A percentile compares a stretch with the other conserved stretches of the same genome.
Evolutionary conservation across 2,329 filamentous ascomycete species (phyloP).

Genomic region (Leptographium flavum): DNA sequence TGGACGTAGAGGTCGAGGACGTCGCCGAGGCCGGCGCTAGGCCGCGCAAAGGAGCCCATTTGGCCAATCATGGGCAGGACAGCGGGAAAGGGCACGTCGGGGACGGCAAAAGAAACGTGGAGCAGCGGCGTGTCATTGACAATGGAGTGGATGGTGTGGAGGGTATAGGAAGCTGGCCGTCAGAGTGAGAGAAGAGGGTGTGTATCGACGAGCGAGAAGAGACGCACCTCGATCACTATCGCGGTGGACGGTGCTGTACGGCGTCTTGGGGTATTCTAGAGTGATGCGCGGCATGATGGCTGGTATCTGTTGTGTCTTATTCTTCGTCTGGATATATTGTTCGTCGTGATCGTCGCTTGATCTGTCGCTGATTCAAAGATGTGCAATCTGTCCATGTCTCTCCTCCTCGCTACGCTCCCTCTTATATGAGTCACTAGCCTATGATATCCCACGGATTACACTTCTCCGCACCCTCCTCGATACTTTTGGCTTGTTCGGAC

Average conservation of each 20-base stretch:
- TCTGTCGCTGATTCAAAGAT: too few species aligned
- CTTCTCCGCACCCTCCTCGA: not conserved
- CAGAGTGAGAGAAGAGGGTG: too few species aligned
- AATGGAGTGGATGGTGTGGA: constrained; percentile 58
- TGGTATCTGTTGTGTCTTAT: not conserved
- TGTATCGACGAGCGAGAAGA: not conserved
- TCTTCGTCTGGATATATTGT: not conserved
- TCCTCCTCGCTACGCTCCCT: too few species aligned
- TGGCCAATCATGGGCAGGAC: constrained; percentile 78
- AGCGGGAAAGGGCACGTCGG: constrained; percentile 55
- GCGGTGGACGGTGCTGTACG: constrained; percentile 52
- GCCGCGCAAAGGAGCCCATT: constrained; percentile 56
- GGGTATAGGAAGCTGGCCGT: constrained; percentile 63
- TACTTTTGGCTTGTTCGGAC: not conserved
- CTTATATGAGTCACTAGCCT: too few species aligned
- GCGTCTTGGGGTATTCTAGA: constrained; percentile 48
- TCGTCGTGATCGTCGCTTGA: not conserved
- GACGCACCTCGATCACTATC: constrained; percentile 46
- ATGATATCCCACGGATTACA: not conserved
- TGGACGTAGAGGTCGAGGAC: constrained; percentile 68
- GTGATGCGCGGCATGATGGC: constrained; percentile 25
- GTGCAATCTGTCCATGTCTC: too few species aligned
- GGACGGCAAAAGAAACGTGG: constrained; percentile 62
- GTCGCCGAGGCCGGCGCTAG: constrained; percentile 45
- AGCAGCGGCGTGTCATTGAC: constrained; percentile 62